Conservation (phyloP, 176 grass and related monocot species). For the Typha latifolia region DNA sequence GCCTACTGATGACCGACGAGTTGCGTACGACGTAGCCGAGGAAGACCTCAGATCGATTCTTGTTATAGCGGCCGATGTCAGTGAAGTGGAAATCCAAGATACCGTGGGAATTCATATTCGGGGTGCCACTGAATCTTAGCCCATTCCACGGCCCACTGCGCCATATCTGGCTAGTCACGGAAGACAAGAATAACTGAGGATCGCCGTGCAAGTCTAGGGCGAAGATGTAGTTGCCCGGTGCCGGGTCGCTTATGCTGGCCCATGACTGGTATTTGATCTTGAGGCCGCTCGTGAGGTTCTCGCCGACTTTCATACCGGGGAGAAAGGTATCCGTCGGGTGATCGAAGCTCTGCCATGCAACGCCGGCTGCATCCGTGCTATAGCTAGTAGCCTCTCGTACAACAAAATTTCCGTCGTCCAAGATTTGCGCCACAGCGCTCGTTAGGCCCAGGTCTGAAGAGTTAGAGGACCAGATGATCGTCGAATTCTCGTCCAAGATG, state of each 20-base stretch:
- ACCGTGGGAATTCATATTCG: conserved; percentile 35
- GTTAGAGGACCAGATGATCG: conserved; percentile 30
- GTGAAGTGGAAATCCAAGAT: conserved; percentile 44
- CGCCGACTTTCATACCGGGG: conserved; percentile 53
- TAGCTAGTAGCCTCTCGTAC: not conserved
- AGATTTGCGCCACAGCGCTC: conserved; percentile 21
- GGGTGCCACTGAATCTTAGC: conserved; percentile 42
- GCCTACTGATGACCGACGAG: conserved; percentile 32
- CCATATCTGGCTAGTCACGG: conserved; percentile 11
- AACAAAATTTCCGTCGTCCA: conserved; percentile 41
- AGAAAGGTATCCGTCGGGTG: conserved; percentile 59
- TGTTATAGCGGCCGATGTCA: conserved; percentile 13
- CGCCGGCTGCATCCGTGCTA: not conserved
- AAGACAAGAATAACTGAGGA: conserved; percentile 28
- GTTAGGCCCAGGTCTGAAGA: not conserved
- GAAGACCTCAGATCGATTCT: conserved; percentile 39
- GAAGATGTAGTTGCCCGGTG: conserved; percentile 29
- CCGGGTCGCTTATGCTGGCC: conserved; percentile 38
- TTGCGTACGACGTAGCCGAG: conserved; percentile 8
- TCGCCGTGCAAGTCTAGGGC: conserved; percentile 35
- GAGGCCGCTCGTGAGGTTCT: conserved; percentile 22
- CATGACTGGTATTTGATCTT: conserved; percentile 42
- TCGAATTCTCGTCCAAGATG: conserved; percentile 19
- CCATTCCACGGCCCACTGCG: conserved; percentile 76
- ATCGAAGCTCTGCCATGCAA: conserved; percentile 58